Conservation (phyloP, 768 basidiomycete species). For the Hydnum rufescens region DNA sequence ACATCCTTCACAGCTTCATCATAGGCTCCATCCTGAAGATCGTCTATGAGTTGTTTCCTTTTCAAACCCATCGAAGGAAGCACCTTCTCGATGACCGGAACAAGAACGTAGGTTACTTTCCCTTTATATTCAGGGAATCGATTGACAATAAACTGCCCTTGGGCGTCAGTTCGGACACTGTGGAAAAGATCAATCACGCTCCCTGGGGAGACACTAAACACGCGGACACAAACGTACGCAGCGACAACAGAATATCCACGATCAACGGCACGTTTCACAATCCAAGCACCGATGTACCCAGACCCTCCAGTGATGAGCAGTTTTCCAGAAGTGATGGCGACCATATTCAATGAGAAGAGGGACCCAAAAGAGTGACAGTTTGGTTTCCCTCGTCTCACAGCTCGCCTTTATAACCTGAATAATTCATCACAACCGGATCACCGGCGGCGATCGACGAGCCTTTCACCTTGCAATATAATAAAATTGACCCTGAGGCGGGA, state of each 20-base stretch:
- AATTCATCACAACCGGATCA: too few species aligned
- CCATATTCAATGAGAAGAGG: too few species aligned
- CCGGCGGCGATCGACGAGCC: too few species aligned
- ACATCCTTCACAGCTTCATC: slow-evolving; percentile 24
- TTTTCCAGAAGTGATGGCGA: slow-evolving; percentile 4
- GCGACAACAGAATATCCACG: slow-evolving; percentile 7
- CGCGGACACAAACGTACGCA: background rate
- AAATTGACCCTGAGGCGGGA: too few species aligned
- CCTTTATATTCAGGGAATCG: background rate
- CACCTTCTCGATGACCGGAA: slow-evolving; percentile 53
- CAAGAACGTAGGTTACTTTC: slow-evolving; percentile 32
- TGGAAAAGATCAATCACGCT: background rate
- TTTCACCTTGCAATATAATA: too few species aligned
- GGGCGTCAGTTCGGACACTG: background rate
- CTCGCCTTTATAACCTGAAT: too few species aligned
- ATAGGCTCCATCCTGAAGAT: too few species aligned
- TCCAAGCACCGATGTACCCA: slow-evolving; percentile 8
- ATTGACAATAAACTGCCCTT: background rate
- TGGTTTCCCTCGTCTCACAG: too few species aligned
- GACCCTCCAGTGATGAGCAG: slow-evolving; percentile 11
- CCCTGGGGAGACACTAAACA: background rate
- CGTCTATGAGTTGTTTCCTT: too few species aligned
- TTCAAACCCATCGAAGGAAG: too few species aligned
- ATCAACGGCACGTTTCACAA: slow-evolving; percentile 5
- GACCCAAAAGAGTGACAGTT: too few species aligned